Evolutionary conservation across 2,329 filamentous ascomycete genomes (phyloP).

Genomic region (Aspergillus clavatus): DNA sequence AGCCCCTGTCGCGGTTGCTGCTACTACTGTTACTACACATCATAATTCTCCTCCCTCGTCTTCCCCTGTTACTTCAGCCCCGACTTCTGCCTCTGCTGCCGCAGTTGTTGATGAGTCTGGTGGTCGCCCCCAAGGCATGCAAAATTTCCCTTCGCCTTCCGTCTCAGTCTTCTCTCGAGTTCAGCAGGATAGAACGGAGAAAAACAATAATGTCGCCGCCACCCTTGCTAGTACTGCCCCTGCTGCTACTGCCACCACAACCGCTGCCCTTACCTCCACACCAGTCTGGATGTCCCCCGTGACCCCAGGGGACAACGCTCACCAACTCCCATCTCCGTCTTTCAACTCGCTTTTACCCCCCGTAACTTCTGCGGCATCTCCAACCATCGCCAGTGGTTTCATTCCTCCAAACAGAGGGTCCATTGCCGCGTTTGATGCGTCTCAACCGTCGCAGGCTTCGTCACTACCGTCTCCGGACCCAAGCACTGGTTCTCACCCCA

Average conservation of each 20-base stretch:
- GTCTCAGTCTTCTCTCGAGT: constrained; percentile 5
- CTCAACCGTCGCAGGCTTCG: constrained; percentile 6
- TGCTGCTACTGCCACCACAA: constrained; percentile 5
- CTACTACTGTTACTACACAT: neutral
- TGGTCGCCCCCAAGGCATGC: constrained; percentile 10
- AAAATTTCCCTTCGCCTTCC: constrained; percentile 4
- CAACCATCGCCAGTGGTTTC: constrained; percentile 15
- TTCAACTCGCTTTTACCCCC: neutral
- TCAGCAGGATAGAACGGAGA: neutral
- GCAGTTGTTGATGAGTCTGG: neutral
- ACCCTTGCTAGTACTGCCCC: neutral
- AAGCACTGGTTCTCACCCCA: constrained; percentile 24
- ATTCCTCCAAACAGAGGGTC: neutral
- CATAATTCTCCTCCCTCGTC: neutral
- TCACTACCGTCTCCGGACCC: constrained; percentile 29
- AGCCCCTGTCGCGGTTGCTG: neutral
- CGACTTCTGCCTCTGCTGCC: constrained; percentile 2
- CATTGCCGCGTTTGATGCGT: neutral
- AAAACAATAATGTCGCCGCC: constrained; percentile 5
- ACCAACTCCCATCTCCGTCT: constrained; percentile 1
- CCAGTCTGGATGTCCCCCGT: constrained; percentile 18
- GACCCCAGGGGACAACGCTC: constrained; percentile 14
- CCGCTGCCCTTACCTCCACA: too few relatives aligned
- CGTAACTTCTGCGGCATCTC: too few relatives aligned
- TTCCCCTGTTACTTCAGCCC: neutral